Conservation (phyloP, 148 eudicot species). For the Rhododendron henanense region DNA sequence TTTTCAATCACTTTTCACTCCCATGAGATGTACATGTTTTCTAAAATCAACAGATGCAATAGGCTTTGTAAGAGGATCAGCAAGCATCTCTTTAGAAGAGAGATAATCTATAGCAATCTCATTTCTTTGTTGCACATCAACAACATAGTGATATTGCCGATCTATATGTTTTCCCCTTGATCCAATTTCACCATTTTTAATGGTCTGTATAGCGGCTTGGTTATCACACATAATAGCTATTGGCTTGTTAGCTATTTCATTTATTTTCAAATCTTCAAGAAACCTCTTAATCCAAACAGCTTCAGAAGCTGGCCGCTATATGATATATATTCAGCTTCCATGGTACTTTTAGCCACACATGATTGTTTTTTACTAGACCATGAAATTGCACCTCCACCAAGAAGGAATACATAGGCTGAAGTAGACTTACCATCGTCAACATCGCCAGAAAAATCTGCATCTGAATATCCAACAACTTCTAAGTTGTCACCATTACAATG, state of each 20-base stretch:
- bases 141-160: neutral
- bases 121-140: conserved; percentile 5
- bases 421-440: no score
- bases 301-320: neutral
- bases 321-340: conserved; percentile 5
- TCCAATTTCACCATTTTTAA: neutral
- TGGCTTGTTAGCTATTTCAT: neutral
- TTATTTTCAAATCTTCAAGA: neutral
- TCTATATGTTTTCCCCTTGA: neutral
- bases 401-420: no score
- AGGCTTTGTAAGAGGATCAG: neutral
- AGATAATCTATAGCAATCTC: neutral
- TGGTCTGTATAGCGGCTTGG: neutral
- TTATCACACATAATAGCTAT: neutral
- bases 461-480: no score
- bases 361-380: neutral
- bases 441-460: no score
- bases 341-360: neutral
- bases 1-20: neutral
- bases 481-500: neutral
- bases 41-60: neutral
- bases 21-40: neutral
- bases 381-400: no score
- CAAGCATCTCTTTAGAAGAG: neutral
- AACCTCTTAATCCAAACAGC: neutral